Evolutionary conservation across 805 yeast species (phyloP), one percentile per base, ranked within the genome.

Genomic region (Metschnikowia drakensbergensis): DNA sequence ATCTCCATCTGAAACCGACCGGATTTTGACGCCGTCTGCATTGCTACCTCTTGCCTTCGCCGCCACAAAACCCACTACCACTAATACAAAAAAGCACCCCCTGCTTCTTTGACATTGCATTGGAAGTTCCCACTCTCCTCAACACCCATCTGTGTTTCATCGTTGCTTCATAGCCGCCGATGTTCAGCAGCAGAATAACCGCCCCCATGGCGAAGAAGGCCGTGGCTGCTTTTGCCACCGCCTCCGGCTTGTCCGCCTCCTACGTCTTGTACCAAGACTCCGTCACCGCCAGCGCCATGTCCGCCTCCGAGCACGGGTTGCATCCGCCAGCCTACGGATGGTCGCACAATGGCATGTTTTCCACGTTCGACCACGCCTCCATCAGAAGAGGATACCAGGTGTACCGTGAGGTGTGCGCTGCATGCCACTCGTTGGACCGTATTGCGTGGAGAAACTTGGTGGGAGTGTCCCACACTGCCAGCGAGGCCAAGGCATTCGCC

Each of bases 351-450:
- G 97, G 97, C 59, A 86, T 89, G 84, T 80, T 90, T 60, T 84
- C 83, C 60, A 79, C 96, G 47, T 91, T 89, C 60, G 97, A 91
- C 76, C 97, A 91, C 72, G 90, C 89, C 51, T 84, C 96, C 48
- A 88, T 94, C 66, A 88, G 99, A 80, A 90, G 99, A 82, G 99
- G 99, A 61, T 94, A 86, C 84, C 97, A 89, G 71, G 99, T 94
- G 53, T 94, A 94, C 81, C 85, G 90, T 73, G 99, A 94, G 76
- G 99, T 94, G 47, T 94, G 99, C 80, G 96, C 99, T 53, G 94
- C 98, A 48, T 94, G 99, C 75, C 99, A 94, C 76, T 92, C 99
- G 32, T 76, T 94, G 63, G 92, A 91, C 69, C 83, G 96, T 79
- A 86, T 94, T 58, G 96, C 98, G 38, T 94, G 99, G 99, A 89